Evolutionary conservation across 1,284 basidiomycete genomes (phyloP), one percentile per base, ranked within the genome.

Genomic region (Trametes polyzona): DNA sequence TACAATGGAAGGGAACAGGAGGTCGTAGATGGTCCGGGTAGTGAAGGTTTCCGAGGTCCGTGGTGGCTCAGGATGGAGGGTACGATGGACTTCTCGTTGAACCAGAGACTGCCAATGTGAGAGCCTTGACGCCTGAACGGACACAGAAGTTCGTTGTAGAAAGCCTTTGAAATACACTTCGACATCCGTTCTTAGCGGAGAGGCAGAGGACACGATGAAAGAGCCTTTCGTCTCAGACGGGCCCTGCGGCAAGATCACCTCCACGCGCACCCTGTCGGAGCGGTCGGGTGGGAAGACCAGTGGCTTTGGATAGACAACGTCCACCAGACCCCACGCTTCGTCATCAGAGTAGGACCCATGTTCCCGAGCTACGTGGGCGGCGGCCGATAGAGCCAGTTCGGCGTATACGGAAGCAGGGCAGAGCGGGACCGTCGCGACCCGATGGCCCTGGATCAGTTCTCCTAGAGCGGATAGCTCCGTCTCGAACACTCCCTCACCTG

Each of bases 331-430:
- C 16, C 80, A 65, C 52, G 75, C 70, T 19, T 67, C 66, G 11
- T 74, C 74, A 4, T 69, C 66, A 5, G 68, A 61, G 36, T 69
- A 62, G 7, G 71, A 47, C 0, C 63, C 67, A 32, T 73, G 66
- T 37, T 77, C 69, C 21, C 67, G 69, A 41, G 68, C 69, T 4
- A 75, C 65, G 26, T 78, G 69, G 26, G 71, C 63, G 17, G 82
- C 71, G 0, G 78, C 79, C 9, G 79, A 75, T 23, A 81, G 69
- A 1, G 75, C 80, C 40, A 84, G 76, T 61, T 89, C 87, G 17
- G 83, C 66, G 61, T 88, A 88, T 2, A 88, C 78, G 0, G 86
- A 88, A 0, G 85, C 88, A 4, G 88, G 88, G 62, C 87, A 90
- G 0, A 90, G 75, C 0, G 83, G 74, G 30, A 77, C 65, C 2